These are phyloP conservation scores for Plasmodium fragile DNA, from an alignment of 169 alveolate species.

Conservation along the genomic window DNA sequence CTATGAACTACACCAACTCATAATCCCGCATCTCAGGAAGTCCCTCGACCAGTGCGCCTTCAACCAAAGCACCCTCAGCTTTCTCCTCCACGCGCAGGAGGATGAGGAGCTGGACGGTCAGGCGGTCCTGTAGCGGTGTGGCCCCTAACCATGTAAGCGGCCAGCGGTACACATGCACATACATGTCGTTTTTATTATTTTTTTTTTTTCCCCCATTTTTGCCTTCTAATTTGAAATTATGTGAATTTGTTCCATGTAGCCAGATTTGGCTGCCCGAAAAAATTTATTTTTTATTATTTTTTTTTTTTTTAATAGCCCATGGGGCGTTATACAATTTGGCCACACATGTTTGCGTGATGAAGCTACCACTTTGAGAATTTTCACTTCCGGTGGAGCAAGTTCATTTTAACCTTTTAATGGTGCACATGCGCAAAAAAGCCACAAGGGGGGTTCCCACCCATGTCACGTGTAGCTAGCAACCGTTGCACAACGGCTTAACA, in stretches of 20 bases:
- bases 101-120: slow-evolving; percentile 19
- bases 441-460: not conserved
- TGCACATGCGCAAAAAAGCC: not conserved
- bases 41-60: slow-evolving; percentile 47
- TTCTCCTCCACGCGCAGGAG: slow-evolving; percentile 23
- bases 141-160: not conserved
- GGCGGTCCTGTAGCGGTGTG: not conserved
- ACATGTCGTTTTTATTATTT: not conserved
- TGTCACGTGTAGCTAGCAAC: not conserved
- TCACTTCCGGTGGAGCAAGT: not conserved
- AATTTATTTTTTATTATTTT: no score
- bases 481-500: not conserved
- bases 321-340: not conserved
- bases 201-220: not conserved
- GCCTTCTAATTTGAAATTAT: not conserved
- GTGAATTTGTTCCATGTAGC: not conserved
- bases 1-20: slow-evolving; percentile 47
- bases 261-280: not conserved
- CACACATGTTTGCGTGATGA: not conserved
- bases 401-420: not conserved
- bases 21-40: slow-evolving; percentile 30
- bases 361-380: not conserved
- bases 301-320: not conserved
- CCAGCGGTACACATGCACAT: not conserved
- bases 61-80: slow-evolving; percentile 60